These are phyloP conservation scores for Termitomyces sp. DNA, from an alignment of 768 basidiomycete genomes.

Conservation along the genomic window DNA sequence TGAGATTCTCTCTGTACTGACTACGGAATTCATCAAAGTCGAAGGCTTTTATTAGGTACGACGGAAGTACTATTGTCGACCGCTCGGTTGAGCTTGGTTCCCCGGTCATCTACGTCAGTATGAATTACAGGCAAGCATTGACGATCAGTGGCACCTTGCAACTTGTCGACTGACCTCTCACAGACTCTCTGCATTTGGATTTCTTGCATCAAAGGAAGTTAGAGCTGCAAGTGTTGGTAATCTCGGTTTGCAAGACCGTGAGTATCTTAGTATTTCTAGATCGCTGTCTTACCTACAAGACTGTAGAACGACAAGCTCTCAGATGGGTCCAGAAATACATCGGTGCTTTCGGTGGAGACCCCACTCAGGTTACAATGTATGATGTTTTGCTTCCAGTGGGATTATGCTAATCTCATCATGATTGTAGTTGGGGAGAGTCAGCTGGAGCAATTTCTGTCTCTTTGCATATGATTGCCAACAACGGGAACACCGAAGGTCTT, in stretches of 20 bases:
- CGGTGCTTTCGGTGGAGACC: conserved; percentile 55
- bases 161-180: background rate
- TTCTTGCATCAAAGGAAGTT: conserved; percentile 39
- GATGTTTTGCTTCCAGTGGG: background rate
- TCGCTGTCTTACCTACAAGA: background rate
- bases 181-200: conserved; percentile 30
- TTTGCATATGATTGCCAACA: conserved; percentile 44
- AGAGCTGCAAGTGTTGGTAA: conserved; percentile 44
- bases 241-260: conserved; percentile 56
- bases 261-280: conserved; percentile 10
- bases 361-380: conserved; percentile 45
- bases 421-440: conserved; percentile 46
- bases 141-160: background rate
- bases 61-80: conserved; percentile 36
- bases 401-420: background rate
- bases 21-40: background rate
- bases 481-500: conserved; percentile 37
- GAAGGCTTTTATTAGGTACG: conserved; percentile 24
- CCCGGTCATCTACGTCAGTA: conserved; percentile 46
- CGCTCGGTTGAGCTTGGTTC: conserved; percentile 34
- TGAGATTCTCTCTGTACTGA: conserved; percentile 28
- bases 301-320: conserved; percentile 23
- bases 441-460: conserved; percentile 53
- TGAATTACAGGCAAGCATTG: conserved; percentile 40
- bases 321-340: conserved; percentile 64